These are phyloP conservation scores for Sesbania bispinosa DNA, from an alignment of 306 rosid genomes.

Conservation along the genomic window DNA sequence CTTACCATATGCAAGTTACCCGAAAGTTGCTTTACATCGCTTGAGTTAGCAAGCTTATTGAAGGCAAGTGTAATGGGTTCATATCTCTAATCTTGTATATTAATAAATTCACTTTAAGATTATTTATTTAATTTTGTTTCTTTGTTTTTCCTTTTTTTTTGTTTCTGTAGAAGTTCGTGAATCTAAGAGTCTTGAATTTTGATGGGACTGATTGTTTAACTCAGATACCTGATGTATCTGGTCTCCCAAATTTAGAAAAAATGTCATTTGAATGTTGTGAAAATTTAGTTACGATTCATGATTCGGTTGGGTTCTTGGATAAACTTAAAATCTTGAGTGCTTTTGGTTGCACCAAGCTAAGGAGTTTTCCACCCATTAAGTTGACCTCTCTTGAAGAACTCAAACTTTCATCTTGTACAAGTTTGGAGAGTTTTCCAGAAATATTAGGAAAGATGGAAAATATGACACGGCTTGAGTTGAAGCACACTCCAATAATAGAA, in stretches of 20 bases:
- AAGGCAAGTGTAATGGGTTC: background rate
- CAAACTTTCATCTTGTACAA: background rate
- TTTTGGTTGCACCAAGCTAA: background rate
- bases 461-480: background rate
- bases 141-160: background rate
- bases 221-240: constrained; percentile 9
- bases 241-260: background rate
- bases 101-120: background rate
- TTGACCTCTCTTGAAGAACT: background rate
- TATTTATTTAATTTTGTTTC: background rate
- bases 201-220: background rate
- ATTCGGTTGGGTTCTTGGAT: background rate
- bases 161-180: background rate
- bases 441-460: constrained; percentile 5
- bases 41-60: background rate
- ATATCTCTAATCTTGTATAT: background rate
- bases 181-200: background rate
- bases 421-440: constrained; percentile 16
- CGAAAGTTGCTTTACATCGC: background rate
- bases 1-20: background rate
- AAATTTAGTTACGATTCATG: background rate
- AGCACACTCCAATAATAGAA: background rate
- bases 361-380: background rate
- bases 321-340: constrained; percentile 3
- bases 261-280: background rate